Evolutionary conservation across 1,284 basidiomycete species (phyloP).

Genomic region (Chalciporus sp.): DNA sequence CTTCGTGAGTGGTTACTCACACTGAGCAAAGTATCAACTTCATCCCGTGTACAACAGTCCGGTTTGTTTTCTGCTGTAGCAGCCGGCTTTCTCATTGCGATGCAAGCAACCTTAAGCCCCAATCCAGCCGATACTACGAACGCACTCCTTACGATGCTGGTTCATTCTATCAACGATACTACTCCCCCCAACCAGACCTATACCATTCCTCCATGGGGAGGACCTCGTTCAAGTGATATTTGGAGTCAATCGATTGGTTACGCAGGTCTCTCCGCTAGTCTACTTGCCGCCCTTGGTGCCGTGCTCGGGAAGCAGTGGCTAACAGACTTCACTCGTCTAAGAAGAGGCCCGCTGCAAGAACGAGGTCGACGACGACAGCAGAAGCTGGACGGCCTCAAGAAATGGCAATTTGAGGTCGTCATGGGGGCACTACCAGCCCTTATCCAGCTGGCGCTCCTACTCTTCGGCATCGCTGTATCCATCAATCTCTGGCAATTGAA

Average conservation of each 20-base stretch:
- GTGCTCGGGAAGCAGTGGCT: conserved; percentile 15
- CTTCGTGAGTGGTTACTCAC: conserved; percentile 8
- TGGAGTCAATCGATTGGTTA: too few species aligned
- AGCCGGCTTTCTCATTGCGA: conserved; percentile 15
- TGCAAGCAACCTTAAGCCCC: conserved; percentile 8
- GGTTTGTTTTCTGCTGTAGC: conserved; percentile 22
- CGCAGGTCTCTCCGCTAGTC: conserved; percentile 7
- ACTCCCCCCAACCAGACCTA: conserved; percentile 3
- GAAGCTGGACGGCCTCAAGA: conserved; percentile 17
- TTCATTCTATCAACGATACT: conserved; percentile 12
- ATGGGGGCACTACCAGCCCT: conserved; percentile 14
- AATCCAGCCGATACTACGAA: conserved; percentile 15
- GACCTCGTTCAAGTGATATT: too few species aligned
- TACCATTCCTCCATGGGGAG: too few species aligned
- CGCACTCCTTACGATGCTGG: conserved; percentile 14
- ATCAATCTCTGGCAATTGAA: conserved; percentile 13
- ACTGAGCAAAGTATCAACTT: too few species aligned
- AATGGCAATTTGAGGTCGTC: conserved; percentile 14
- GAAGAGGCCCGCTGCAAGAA: too few species aligned
- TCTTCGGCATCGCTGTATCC: conserved; percentile 14
- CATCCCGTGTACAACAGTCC: background rate
- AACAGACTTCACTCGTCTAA: background rate
- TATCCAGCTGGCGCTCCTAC: conserved; percentile 18
- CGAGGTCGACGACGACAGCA: conserved; percentile 17
- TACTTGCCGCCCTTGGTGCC: conserved; percentile 12